Conservation (phyloP, 495 filamentous ascomycete species). For the Aspergillus kassunensis region DNA sequence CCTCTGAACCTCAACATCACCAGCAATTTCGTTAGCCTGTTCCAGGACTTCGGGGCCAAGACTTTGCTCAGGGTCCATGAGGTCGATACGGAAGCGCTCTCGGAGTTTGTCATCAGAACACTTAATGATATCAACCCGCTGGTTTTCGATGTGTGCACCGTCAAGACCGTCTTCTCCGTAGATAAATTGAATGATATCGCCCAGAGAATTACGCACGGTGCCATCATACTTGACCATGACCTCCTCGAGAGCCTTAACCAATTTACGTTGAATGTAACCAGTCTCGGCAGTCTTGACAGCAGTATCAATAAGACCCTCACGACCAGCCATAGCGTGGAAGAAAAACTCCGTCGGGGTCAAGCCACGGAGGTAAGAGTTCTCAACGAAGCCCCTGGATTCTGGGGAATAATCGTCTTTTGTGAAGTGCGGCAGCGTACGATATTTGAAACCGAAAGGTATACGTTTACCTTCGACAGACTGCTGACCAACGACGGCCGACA, state of each 20-base stretch:
- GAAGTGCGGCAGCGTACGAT: constrained; percentile 94
- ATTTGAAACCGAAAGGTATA: constrained; percentile 99
- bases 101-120: constrained; percentile 70
- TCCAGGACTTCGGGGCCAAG: constrained; percentile 70
- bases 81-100: constrained; percentile 80
- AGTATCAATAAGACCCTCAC: constrained; percentile 99
- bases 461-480: constrained; percentile 98
- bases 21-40: constrained; percentile 79
- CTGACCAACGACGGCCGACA: constrained; percentile 95
- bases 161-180: constrained; percentile 98
- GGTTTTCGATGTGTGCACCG: constrained; percentile 84
- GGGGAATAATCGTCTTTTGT: constrained; percentile 99
- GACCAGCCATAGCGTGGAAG: constrained; percentile 99
- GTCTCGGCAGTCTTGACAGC: constrained; percentile 99
- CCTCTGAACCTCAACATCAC: constrained; percentile 78
- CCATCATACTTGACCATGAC: constrained; percentile 97
- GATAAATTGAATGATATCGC: constrained; percentile 94
- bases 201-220: constrained; percentile 93
- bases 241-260: constrained; percentile 97
- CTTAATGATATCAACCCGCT: constrained; percentile 79
- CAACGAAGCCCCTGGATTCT: constrained; percentile 94
- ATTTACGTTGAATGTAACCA: constrained; percentile 96
- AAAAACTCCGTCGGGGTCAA: constrained; percentile 96
- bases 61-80: constrained; percentile 75
- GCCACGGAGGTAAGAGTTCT: constrained; percentile 97